Evolutionary conservation across 1,139 yeast species (phyloP).

Genomic region (Sugiyamaella paludigena): DNA sequence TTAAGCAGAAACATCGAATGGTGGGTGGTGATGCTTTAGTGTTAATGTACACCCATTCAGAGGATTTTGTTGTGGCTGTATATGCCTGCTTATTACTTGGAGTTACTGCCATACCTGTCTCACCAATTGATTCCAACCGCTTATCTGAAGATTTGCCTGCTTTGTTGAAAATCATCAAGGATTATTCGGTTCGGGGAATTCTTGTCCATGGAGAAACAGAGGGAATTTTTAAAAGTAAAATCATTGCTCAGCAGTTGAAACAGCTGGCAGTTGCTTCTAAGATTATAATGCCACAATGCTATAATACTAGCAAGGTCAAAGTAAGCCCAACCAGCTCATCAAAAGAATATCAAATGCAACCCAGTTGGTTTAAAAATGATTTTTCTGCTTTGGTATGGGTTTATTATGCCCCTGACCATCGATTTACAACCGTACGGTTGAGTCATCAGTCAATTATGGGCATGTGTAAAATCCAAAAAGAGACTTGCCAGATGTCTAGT

Average conservation of each 20-base stretch:
- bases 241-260: conserved; percentile 62
- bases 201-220: conserved; percentile 81
- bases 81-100: conserved; percentile 87
- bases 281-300: conserved; percentile 51
- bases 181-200: conserved; percentile 67
- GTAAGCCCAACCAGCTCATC: conserved; percentile 51
- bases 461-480: conserved; percentile 84
- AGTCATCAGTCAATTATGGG: conserved; percentile 67
- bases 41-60: conserved; percentile 82
- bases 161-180: conserved; percentile 61
- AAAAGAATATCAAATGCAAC: conserved; percentile 37
- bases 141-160: conserved; percentile 75
- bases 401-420: conserved; percentile 70
- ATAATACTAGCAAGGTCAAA: conserved; percentile 69
- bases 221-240: conserved; percentile 61
- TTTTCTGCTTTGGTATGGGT: conserved; percentile 59
- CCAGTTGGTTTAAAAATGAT: conserved; percentile 30
- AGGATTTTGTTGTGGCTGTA: conserved; percentile 79
- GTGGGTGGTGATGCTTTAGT: conserved; percentile 71
- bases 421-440: conserved; percentile 61
- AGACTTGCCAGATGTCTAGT: conserved; percentile 80
- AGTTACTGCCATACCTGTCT: conserved; percentile 73
- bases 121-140: conserved; percentile 68
- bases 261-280: conserved; percentile 45
- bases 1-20: conserved; percentile 49